phyloP scores from a whole-genome alignment of 352 stramenopile species.

The Phytophthora citrophthora region DNA sequence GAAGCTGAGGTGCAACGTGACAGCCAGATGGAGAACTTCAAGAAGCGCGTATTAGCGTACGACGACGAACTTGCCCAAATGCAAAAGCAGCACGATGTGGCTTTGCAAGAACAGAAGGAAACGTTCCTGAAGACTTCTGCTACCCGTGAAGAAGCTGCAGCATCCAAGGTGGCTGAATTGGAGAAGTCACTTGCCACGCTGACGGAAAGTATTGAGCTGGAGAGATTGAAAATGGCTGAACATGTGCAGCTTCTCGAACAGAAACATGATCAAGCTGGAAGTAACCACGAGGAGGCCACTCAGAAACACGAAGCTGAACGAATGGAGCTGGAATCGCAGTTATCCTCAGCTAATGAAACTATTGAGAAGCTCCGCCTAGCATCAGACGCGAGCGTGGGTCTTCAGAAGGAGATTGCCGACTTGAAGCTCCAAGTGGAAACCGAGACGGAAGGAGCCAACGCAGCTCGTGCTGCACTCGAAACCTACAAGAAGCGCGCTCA shows the following conservation, averaged over 20 bases:
- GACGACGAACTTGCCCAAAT: slow-evolving; percentile 36
- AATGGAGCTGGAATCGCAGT: slow-evolving; percentile 35
- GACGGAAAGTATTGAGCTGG: slow-evolving; percentile 23
- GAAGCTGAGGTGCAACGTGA: slow-evolving; percentile 33
- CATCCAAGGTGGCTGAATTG: slow-evolving; percentile 31
- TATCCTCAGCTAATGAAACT: slow-evolving; percentile 38
- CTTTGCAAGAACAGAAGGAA: slow-evolving; percentile 31
- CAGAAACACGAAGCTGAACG: slow-evolving; percentile 27
- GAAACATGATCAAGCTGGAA: slow-evolving; percentile 23
- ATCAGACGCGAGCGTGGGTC: slow-evolving; percentile 15
- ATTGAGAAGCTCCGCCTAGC: slow-evolving; percentile 41
- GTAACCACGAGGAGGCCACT: slow-evolving; percentile 10
- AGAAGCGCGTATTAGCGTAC: slow-evolving; percentile 31
- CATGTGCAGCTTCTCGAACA: slow-evolving; percentile 15
- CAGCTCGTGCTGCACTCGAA: slow-evolving; percentile 65
- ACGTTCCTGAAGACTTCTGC: slow-evolving; percentile 17
- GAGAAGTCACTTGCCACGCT: slow-evolving; percentile 28
- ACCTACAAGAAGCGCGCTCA: slow-evolving; percentile 84
- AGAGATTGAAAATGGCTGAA: slow-evolving; percentile 31
- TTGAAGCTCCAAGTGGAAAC: slow-evolving; percentile 46
- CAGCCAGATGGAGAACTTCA: slow-evolving; percentile 37
- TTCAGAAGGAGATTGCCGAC: slow-evolving; percentile 24
- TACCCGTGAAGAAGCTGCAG: slow-evolving; percentile 19
- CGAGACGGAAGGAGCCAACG: slow-evolving; percentile 58
- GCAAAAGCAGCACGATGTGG: slow-evolving; percentile 19